Base-by-base conservation (phyloP, 495 filamentous ascomycete genomes). In the Penicillium simplicissimum region DNA sequence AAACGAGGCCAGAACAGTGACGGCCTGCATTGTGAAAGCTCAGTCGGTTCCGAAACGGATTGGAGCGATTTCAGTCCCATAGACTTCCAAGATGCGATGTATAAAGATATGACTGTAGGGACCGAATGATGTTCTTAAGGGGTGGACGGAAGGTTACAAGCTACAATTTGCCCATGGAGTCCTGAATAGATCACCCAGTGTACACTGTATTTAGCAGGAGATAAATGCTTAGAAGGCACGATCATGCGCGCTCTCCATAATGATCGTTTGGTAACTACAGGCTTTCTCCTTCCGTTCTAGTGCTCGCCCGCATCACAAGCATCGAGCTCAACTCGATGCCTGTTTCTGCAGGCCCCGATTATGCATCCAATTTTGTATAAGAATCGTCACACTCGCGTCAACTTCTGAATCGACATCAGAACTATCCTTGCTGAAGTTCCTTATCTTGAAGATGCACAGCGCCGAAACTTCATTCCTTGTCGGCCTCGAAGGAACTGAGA, bases 1-100 rank as follows among this genome's bases (percentile, higher is more conserved):
- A 25, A 67, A 34, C 3, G 63, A 58, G 1, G 61, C 48, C 23
- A 71, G 36, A 17, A 62, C 48, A 11, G 66, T 56, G 40, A 69
- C 33, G 17, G 65, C 65, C 47, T 70, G 55, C 62, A 63, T 59
- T 6, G 31, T 8, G n/a, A 38, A 38, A 11, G 1, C 23, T 14
- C 56, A 37, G 4, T 51, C 4, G 7, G 13, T 8, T 9, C 10
- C 13, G 43, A 37, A 28, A 4, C 7, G 43, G 13, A 23, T 51
- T 23, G 19, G 4, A 25, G 15, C 13, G 40, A 37, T 15, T 33
- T n/a, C 10, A 52, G 21, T n/a, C 17, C 21, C 14, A 31, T 23
- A 6, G 23, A 15, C 13, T 14, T 28, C 31, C 17, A 19, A 31
- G 13, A n/a, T 8, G 45, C 13, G 23, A 31, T 8, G 42, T 45